A percentile compares a stretch with the other conserved stretches of the same genome.
phyloP scores from a whole-genome alignment of 129 eudicot genomes.

The Helichrysum umbraculigerum region DNA sequence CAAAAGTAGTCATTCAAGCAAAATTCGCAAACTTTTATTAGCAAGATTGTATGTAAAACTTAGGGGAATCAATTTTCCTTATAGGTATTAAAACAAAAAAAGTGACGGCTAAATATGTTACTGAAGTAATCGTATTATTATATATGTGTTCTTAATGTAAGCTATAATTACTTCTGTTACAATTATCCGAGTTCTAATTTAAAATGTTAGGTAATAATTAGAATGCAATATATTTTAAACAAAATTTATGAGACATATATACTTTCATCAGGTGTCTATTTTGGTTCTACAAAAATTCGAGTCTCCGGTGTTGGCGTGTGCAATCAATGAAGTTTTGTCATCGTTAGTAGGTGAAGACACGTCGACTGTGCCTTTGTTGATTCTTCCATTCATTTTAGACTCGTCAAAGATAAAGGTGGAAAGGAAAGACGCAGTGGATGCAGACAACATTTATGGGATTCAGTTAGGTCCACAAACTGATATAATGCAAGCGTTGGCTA shows the following conservation, averaged over 20 bases:
- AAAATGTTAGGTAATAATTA: neutral
- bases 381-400: constrained; percentile 62
- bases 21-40: too few species aligned
- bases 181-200: neutral
- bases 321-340: constrained; percentile 64
- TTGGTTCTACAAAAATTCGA: constrained; percentile 60
- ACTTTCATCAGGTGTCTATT: constrained; percentile 58
- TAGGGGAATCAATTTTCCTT: too few species aligned
- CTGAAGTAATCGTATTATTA: neutral
- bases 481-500: constrained; percentile 36
- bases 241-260: neutral
- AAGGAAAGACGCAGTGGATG: constrained; percentile 28
- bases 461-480: constrained; percentile 63
- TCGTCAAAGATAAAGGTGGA: constrained; percentile 63
- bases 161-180: neutral
- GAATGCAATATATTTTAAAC: neutral
- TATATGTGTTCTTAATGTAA: neutral
- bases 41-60: too few species aligned
- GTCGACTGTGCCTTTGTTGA: constrained; percentile 50
- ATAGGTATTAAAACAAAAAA: too few species aligned
- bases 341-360: constrained; percentile 44
- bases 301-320: constrained; percentile 74
- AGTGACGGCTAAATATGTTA: neutral
- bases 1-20: too few species aligned
- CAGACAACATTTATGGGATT: constrained; percentile 44